Base-by-base conservation (phyloP, 352 stramenopile genomes). In the Phytophthora melonis region DNA sequence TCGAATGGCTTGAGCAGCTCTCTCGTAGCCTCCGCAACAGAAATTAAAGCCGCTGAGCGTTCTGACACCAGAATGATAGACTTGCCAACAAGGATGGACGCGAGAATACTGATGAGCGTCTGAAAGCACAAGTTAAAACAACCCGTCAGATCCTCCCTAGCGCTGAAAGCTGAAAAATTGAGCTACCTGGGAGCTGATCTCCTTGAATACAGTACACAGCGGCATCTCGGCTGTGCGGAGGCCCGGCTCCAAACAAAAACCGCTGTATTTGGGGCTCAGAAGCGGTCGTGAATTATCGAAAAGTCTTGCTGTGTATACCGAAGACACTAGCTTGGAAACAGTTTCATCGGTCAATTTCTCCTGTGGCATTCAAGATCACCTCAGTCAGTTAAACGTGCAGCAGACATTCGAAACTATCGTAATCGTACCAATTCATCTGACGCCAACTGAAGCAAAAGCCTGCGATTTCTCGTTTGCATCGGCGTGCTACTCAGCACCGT, bases 51-150 rank as follows among this genome's bases (percentile, higher is more conserved):
- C n/a, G 77, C 67, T 21, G 75, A 62, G 0, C 80, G 80, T 55
- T 89, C 75, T 2, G 82, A 89, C 25, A 93, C 83, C 23, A 93
- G 27, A 1, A 93, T 69, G n/a, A 90, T 67, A 7, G 86, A 88
- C 53, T 84, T 83, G 14, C 77, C 86, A 53, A 80, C 70, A 27
- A 93, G 68, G 27, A 93, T 47, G 14, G 80, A 72, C 0, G 75
- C 80, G 11, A 93, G 41, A 11, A 90, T 52, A 50, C 72, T 74
- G 14, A 87, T 63, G 25, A 91, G 72, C 2, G 82, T 93, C 86
- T 93, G 65, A 50, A 3, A 41, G 10, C 10, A 41, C 34, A 16
- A 41, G 10, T 14, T 16, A 41, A 56, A 39, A 25, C n/a, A 41
- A 65, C 34, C 39, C 7, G 25, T 61, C 27, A 72, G 34, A 41